Evolutionary conservation across 106 monocot genomes (phyloP), one percentile per base, ranked within the genome.

Genomic region (Acorus calamus): DNA sequence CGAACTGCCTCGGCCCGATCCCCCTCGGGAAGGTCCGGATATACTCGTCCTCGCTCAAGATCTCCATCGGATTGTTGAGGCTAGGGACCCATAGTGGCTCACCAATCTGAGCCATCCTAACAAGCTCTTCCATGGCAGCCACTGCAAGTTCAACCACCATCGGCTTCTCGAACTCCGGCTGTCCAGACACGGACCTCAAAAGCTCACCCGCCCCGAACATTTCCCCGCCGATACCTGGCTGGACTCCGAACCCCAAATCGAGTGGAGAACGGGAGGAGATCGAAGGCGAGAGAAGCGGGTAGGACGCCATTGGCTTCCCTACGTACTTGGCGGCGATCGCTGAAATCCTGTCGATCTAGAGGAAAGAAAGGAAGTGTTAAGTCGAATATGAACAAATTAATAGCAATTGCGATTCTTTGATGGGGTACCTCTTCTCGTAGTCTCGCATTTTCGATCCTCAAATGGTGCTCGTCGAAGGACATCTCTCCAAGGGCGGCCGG

Each of bases 71-170:
- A 6, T 8, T 28, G 11, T 47, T 11, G 14, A 11, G 43, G 12
- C 59, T 52, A 4, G 53, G 7, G 13, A 50, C 58, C 74, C 74
- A 74, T 43, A 74, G 61, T 4, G 74, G 74, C 43, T 74, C 74
- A 4, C 60, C 49, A 8, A 60, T 12, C 14, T 74, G 66, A 9
- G 52, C 74, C 59, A 74, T 53, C 46, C 60, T 60, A 4, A 66
- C 47, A 49, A 74, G 66, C 66, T 74, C 74, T 28, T 59, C 66
- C 74, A 74, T 67, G 8, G 74, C 74, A 8, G 57, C 52, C 8
- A 59, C 51, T 12, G 74, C 66, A 5, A 57, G 66, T 8, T 74
- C 66, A 11, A 47, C 52, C 50, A 74, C 56, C 14, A 67, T 46
- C 4, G 66, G 60, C 48, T 47, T 66, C 43, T 74, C 57, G 0